These are phyloP conservation scores for Cichorium intybus DNA, from an alignment of 140 eudicot genomes.

Conservation along the genomic window DNA sequence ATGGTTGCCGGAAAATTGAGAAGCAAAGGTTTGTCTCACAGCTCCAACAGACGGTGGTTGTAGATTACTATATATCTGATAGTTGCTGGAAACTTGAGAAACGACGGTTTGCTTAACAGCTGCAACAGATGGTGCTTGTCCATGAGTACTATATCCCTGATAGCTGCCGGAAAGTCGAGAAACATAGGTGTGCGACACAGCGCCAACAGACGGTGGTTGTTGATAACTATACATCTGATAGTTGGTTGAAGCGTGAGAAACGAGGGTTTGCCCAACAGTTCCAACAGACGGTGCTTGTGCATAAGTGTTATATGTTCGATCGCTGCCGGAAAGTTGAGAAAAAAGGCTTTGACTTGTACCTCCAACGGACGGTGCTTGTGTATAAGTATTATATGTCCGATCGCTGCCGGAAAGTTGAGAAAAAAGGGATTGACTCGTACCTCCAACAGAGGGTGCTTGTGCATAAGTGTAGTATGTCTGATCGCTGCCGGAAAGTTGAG, in stretches of 20 bases:
- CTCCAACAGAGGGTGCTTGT: neutral
- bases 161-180: too few species aligned
- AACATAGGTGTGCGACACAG: neutral
- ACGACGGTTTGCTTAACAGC: too few species aligned
- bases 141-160: too few species aligned
- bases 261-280: too few species aligned
- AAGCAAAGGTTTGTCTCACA: too few species aligned
- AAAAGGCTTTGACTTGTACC: neutral
- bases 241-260: too few species aligned
- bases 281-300: neutral
- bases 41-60: too few species aligned
- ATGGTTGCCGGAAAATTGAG: too few species aligned
- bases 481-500: neutral
- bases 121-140: too few species aligned
- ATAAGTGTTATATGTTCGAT: neutral
- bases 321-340: neutral
- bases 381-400: neutral
- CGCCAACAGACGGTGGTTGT: neutral
- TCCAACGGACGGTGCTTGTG: neutral
- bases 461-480: neutral
- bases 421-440: neutral
- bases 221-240: too few species aligned
- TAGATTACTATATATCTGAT: too few species aligned
- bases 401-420: neutral
- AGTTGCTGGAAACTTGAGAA: too few species aligned